Percentiles rank a stretch among this genome's conserved stretches.
phyloP scores from a whole-genome alignment of 495 filamentous ascomycete species.

The Echria macrotheca region DNA sequence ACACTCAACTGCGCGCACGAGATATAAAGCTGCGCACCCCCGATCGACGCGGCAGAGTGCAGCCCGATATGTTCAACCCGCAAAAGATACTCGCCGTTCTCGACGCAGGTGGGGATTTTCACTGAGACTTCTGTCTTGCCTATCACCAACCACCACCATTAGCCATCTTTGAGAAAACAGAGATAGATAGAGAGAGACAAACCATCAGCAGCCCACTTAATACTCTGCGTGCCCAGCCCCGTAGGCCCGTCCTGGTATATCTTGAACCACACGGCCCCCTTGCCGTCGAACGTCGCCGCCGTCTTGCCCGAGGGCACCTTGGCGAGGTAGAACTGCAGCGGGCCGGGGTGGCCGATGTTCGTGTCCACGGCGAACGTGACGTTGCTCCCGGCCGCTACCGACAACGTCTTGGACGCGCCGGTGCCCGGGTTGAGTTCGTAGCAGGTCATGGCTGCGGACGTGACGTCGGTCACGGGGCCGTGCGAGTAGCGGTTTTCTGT shows the following conservation, averaged over 20 bases:
- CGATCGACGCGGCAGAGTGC: constrained; percentile 37
- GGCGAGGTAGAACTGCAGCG: constrained; percentile 43
- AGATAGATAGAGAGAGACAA: too few relatives aligned
- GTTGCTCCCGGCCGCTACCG: constrained; percentile 11
- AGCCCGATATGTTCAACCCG: constrained; percentile 54
- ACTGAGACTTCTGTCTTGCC: constrained; percentile 35
- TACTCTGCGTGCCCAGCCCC: constrained; percentile 24
- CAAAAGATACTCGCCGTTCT: constrained; percentile 53
- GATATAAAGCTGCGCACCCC: constrained; percentile 52
- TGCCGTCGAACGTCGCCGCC: constrained; percentile 43
- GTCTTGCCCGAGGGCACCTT: constrained; percentile 44
- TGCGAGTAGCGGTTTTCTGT: constrained; percentile 40
- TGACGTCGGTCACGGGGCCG: constrained; percentile 34
- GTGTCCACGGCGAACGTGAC: constrained; percentile 23
- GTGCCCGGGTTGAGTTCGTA: constrained; percentile 24
- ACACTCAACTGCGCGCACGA: constrained; percentile 42
- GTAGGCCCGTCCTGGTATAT: constrained; percentile 43
- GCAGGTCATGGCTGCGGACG: constrained; percentile 40
- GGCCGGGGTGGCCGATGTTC: constrained; percentile 30
- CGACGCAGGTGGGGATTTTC: constrained; percentile 42
- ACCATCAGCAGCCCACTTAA: constrained; percentile 45
- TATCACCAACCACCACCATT: too few relatives aligned
- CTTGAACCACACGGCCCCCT: constrained; percentile 49
- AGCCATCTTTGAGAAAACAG: too few relatives aligned
- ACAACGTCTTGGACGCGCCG: constrained; percentile 25